Evolutionary conservation across 768 basidiomycete species (phyloP).

Genomic region (Xerocomellus intermedius): DNA sequence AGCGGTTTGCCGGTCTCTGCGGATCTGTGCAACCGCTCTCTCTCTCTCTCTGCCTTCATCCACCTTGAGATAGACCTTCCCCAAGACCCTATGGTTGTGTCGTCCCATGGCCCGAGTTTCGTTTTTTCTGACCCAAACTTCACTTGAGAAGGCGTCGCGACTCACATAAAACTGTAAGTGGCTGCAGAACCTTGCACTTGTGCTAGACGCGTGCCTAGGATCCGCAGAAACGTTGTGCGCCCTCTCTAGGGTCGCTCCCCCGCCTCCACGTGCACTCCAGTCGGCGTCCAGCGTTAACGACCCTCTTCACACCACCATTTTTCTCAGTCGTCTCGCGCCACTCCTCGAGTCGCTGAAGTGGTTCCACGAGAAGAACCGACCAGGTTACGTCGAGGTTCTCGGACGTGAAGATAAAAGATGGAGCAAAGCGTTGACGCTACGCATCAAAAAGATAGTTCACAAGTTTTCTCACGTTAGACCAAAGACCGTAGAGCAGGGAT

Average conservation of each 20-base stretch:
- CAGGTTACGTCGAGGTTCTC: constrained; percentile 56
- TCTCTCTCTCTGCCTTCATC: constrained; percentile 54
- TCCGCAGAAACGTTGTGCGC: constrained; percentile 45
- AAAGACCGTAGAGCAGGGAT: constrained; percentile 32
- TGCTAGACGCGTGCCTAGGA: constrained; percentile 56
- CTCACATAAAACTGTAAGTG: constrained; percentile 57
- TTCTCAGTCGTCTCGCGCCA: constrained; percentile 74
- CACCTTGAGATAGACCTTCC: constrained; percentile 78
- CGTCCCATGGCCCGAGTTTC: constrained; percentile 66
- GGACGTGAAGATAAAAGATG: constrained; percentile 17
- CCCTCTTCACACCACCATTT: constrained; percentile 65
- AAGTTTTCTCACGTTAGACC: constrained; percentile 42
- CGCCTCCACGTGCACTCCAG: constrained; percentile 74
- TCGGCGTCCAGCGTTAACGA: constrained; percentile 71
- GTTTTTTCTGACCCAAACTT: constrained; percentile 52
- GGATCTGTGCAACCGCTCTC: constrained; percentile 57
- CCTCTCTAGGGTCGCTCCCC: constrained; percentile 62
- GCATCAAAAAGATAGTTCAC: constrained; percentile 39
- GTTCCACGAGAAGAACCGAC: constrained; percentile 75
- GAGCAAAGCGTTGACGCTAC: constrained; percentile 55
- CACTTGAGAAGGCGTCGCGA: constrained; percentile 60
- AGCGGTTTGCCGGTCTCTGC: constrained; percentile 58
- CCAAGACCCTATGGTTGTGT: constrained; percentile 57
- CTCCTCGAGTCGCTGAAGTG: constrained; percentile 66
- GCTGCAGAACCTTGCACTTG: constrained; percentile 63